A percentile compares a stretch with the other conserved stretches of the same genome.
phyloP scores from a whole-genome alignment of 2,329 filamentous ascomycete species.

The Penicillium sp. region DNA sequence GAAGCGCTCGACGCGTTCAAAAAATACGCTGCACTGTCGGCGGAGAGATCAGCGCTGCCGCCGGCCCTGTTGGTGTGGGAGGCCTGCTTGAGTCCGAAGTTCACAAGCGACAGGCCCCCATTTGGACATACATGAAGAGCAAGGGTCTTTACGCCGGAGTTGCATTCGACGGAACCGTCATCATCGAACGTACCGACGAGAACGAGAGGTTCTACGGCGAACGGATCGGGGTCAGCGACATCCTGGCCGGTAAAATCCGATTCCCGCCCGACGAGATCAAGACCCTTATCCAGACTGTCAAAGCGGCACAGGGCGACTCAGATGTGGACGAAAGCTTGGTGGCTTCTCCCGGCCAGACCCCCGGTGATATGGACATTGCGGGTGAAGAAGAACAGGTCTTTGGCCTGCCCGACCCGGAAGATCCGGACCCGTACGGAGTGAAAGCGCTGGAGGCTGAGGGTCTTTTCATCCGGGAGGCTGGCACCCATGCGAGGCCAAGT shows the following conservation, averaged over 20 bases:
- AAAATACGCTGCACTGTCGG: slow-evolving; percentile 71
- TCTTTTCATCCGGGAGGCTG: slow-evolving; percentile 85
- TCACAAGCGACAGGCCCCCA: slow-evolving; percentile 62
- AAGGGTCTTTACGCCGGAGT: slow-evolving; percentile 83
- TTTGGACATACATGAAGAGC: slow-evolving; percentile 85
- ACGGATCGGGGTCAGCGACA: slow-evolving; percentile 56
- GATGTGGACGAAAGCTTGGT: slow-evolving; percentile 67
- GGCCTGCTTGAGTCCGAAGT: slow-evolving; percentile 65
- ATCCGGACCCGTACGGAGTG: slow-evolving; percentile 89
- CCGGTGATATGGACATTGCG: slow-evolving; percentile 64
- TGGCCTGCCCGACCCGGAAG: slow-evolving; percentile 70
- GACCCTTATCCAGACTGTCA: slow-evolving; percentile 74
- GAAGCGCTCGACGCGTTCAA: slow-evolving; percentile 80
- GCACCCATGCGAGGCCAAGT: slow-evolving; percentile 64
- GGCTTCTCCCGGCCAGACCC: slow-evolving; percentile 62
- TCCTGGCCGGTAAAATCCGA: slow-evolving; percentile 56
- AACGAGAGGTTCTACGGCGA: slow-evolving; percentile 81
- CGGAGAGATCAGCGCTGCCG: slow-evolving; percentile 69
- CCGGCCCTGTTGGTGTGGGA: slow-evolving; percentile 72
- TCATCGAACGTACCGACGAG: slow-evolving; percentile 80
- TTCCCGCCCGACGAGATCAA: slow-evolving; percentile 53
- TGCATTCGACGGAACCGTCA: slow-evolving; percentile 78
- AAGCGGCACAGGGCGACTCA: slow-evolving; percentile 75
- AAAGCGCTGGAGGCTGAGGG: slow-evolving; percentile 79
- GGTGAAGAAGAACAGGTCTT: slow-evolving; percentile 47